phyloP scores from a whole-genome alignment of 2,329 filamentous ascomycete species.

The Penicillium sp. region DNA sequence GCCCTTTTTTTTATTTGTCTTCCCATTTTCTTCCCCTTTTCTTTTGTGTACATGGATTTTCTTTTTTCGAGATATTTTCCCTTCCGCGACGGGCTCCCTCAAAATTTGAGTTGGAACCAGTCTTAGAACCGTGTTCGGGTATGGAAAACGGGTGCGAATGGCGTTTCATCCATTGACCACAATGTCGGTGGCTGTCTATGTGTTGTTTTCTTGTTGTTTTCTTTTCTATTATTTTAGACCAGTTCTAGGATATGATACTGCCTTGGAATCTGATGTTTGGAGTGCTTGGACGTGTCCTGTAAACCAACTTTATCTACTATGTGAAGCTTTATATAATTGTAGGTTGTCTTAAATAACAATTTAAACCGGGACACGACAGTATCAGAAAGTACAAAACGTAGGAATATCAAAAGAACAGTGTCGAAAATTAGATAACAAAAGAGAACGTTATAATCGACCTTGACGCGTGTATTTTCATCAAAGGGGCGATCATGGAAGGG shows the following conservation, averaged over 20 bases:
- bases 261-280: conserved; percentile 22
- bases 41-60: conserved; percentile 46
- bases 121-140: conserved; percentile 47
- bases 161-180: conserved; percentile 40
- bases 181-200: conserved; percentile 32
- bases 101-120: conserved; percentile 36
- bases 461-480: not conserved
- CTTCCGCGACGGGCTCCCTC: conserved; percentile 30
- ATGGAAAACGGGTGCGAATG: conserved; percentile 46
- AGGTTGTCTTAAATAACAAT: not conserved
- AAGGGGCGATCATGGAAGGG: not conserved
- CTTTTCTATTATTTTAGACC: conserved; percentile 27
- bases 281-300: not conserved
- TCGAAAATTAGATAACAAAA: not conserved
- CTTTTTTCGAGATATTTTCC: conserved; percentile 34
- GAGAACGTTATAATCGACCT: not conserved
- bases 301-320: not conserved
- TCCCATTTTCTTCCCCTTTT: conserved; percentile 25
- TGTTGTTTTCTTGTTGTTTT: conserved; percentile 25
- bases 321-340: not conserved
- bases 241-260: conserved; percentile 34
- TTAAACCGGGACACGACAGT: not conserved
- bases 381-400: no score
- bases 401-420: not conserved
- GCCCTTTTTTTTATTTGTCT: conserved; percentile 16